A percentile compares a stretch with the other conserved stretches of the same genome.
Conservation (phyloP, 2,329 filamentous ascomycete species). For the Colletotrichum karsti region DNA sequence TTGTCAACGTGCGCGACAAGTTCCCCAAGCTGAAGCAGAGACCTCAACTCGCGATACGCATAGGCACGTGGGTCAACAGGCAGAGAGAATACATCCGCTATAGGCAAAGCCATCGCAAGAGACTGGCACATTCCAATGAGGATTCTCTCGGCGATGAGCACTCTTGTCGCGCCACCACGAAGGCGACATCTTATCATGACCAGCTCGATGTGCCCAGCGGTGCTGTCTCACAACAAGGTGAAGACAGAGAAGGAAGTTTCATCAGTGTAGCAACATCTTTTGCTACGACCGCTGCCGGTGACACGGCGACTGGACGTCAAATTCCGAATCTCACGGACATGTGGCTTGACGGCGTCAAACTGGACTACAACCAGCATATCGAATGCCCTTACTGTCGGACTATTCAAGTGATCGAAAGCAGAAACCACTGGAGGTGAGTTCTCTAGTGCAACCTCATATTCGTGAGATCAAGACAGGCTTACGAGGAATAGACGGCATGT, state of each 20-base stretch:
- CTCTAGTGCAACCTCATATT: neutral
- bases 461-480: neutral
- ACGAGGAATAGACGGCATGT: neutral
- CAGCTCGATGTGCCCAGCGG: neutral
- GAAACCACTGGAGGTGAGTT: constrained; percentile 2
- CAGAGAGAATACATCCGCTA: constrained; percentile 4
- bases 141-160: neutral
- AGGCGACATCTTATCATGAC: neutral
- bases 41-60: neutral
- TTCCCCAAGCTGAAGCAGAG: constrained; percentile 9
- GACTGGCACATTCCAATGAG: neutral
- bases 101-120: neutral
- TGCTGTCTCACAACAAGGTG: neutral
- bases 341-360: neutral
- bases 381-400: constrained; percentile 18
- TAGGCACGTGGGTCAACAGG: neutral
- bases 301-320: neutral
- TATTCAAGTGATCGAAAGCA: neutral
- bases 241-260: neutral
- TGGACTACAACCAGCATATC: neutral
- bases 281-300: neutral
- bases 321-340: neutral
- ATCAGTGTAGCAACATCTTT: constrained; percentile 1
- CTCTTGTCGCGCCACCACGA: neutral
- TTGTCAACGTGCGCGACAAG: neutral